These are phyloP conservation scores for Cercospora canescens DNA, from an alignment of 2,329 filamentous ascomycete genomes.

Conservation along the genomic window DNA sequence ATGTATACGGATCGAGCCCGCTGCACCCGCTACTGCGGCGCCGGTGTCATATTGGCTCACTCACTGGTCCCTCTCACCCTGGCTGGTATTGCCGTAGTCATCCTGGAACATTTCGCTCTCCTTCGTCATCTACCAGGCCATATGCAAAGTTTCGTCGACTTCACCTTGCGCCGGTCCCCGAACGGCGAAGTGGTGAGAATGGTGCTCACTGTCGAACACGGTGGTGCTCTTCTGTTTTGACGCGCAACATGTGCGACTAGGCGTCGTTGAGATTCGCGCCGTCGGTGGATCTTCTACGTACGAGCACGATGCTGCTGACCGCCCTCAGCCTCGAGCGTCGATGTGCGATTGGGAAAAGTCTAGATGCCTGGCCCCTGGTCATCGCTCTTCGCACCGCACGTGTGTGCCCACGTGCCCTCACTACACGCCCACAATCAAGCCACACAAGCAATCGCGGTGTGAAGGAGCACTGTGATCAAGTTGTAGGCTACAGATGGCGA, in stretches of 20 bases:
- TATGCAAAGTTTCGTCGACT: not conserved
- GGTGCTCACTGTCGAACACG: not conserved
- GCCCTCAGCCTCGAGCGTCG: not conserved
- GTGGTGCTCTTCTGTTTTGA: not conserved
- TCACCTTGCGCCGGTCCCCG: not conserved
- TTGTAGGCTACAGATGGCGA: not conserved
- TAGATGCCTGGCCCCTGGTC: not conserved
- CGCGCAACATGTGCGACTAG: not conserved
- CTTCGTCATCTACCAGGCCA: slow-evolving; percentile 3
- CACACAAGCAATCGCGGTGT: not conserved
- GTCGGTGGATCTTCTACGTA: not conserved
- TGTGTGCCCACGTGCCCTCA: not conserved
- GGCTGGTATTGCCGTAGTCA: not conserved
- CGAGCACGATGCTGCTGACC: not conserved
- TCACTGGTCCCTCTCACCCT: not conserved
- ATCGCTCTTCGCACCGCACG: not conserved
- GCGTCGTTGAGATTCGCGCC: not conserved
- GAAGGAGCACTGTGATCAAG: not conserved
- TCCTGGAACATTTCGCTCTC: not conserved
- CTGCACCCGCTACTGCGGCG: not conserved
- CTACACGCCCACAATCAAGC: not conserved
- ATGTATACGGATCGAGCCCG: not conserved
- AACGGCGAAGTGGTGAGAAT: not conserved
- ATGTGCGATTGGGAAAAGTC: not conserved
- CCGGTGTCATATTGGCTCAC: not conserved